A percentile compares a stretch with the other conserved stretches of the same genome.
Evolutionary conservation across 2,329 filamentous ascomycete genomes (phyloP).

Genomic region (Penicillium sp.): DNA sequence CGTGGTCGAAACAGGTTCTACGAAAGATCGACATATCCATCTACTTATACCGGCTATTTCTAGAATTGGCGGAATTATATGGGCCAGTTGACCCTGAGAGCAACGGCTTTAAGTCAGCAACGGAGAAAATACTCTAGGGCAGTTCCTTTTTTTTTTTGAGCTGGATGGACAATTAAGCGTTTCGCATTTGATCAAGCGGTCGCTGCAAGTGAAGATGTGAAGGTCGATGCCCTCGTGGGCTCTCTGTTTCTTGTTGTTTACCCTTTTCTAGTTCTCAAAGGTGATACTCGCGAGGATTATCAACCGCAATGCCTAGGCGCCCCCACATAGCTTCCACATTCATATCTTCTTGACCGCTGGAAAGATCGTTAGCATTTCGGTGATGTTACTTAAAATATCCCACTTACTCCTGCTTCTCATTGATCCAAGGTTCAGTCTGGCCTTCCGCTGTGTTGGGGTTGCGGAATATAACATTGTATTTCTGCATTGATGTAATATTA

Average conservation of each 20-base stretch:
- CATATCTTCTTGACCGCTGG: conserved; percentile 43
- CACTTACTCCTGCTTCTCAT: conserved; percentile 39
- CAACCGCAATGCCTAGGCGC: conserved; percentile 34
- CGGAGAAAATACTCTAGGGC: not conserved
- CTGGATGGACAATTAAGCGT: not conserved
- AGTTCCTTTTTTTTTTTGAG: not conserved
- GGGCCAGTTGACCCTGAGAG: not conserved
- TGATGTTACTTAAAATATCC: not conserved
- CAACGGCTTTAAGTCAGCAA: not conserved
- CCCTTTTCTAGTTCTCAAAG: too few species aligned
- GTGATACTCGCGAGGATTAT: conserved; percentile 38
- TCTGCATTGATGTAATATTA: conserved; percentile 23
- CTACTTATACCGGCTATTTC: not conserved
- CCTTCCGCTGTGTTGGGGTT: conserved; percentile 40
- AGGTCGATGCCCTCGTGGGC: not conserved
- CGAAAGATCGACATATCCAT: conserved; percentile 3
- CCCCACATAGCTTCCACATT: conserved; percentile 43
- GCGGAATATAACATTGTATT: conserved; percentile 43
- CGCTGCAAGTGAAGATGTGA: not conserved
- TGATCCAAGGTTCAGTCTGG: conserved; percentile 39
- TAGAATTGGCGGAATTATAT: not conserved
- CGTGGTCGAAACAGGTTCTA: conserved; percentile 1
- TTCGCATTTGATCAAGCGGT: too few species aligned
- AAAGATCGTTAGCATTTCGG: not conserved
- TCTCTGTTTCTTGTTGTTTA: not conserved